Evolutionary conservation across 352 stramenopile genomes (phyloP).

Genomic region (Phytopythium montanum): DNA sequence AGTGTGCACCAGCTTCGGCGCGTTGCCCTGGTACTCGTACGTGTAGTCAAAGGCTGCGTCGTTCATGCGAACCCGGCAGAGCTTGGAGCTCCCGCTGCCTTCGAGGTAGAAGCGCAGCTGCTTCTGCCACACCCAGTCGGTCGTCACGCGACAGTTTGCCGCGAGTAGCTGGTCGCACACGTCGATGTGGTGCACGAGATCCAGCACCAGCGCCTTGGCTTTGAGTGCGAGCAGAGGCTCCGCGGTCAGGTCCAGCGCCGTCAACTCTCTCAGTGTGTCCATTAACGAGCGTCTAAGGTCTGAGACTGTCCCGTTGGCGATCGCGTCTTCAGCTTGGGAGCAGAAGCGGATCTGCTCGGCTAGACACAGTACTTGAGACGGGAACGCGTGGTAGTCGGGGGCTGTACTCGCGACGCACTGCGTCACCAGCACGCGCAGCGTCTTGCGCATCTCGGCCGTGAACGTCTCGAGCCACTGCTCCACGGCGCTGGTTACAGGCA

Average conservation of each 20-base stretch:
- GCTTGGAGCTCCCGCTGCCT: conserved; percentile 23
- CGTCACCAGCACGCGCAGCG: conserved; percentile 71
- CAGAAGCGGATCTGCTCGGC: conserved; percentile 93
- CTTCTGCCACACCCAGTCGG: conserved; percentile 92
- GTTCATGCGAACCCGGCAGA: conserved; percentile 63
- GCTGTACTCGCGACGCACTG: conserved; percentile 75
- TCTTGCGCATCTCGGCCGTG: conserved; percentile 89
- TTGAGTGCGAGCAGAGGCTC: conserved; percentile 92
- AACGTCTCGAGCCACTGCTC: conserved; percentile 94
- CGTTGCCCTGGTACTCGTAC: conserved; percentile 96
- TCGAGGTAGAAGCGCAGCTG: conserved; percentile 92
- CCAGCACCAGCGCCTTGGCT: conserved; percentile 92
- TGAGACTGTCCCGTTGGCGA: conserved; percentile 63
- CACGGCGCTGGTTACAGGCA: conserved; percentile 87
- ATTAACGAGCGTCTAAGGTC: conserved; percentile 68
- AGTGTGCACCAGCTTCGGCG: conserved; percentile 92
- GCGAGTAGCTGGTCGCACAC: conserved; percentile 88
- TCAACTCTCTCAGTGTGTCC: conserved; percentile 71
- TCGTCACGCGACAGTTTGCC: conserved; percentile 53
- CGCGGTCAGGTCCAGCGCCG: conserved; percentile 81
- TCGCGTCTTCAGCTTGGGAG: conserved; percentile 77
- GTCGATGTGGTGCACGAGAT: conserved; percentile 95
- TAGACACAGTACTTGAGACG: conserved; percentile 90
- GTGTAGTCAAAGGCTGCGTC: conserved; percentile 90
- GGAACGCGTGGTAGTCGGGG: conserved; percentile 87